Percentiles rank a stretch among this genome's conserved stretches.
phyloP scores from a whole-genome alignment of 2,329 filamentous ascomycete species.

The Phaeoacremonium minimum region DNA sequence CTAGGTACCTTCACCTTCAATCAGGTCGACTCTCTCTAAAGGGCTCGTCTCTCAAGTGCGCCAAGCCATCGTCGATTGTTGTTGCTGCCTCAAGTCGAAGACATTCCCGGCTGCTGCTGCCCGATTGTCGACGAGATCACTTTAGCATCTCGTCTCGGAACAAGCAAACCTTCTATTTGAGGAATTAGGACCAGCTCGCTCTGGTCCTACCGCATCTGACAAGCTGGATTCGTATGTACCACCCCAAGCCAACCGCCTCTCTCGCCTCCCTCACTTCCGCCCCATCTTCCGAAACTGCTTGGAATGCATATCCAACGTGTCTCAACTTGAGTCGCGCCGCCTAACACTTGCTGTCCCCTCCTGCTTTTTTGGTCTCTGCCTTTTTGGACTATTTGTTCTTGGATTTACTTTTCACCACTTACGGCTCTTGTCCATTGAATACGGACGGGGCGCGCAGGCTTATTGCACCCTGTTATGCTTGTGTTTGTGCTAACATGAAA shows the following conservation, averaged over 20 bases:
- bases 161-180: neutral
- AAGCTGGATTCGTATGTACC: constrained; percentile 12
- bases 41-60: too few species aligned
- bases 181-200: constrained; percentile 7
- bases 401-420: neutral
- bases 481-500: constrained; percentile 4
- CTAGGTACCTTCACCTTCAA: neutral
- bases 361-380: neutral
- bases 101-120: too few species aligned
- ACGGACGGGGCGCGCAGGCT: too few species aligned
- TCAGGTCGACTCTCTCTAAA: too few species aligned
- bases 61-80: too few species aligned
- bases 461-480: neutral
- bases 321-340: too few species aligned
- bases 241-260: neutral
- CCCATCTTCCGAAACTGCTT: too few species aligned
- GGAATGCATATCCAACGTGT: too few species aligned
- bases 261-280: constrained; percentile 1
- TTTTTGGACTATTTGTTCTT: neutral
- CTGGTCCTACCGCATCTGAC: constrained; percentile 8
- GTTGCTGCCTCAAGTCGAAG: too few species aligned
- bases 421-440: neutral
- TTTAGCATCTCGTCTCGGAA: too few species aligned
- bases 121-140: too few species aligned
- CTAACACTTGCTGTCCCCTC: too few species aligned